Percentiles rank a stretch among this genome's conserved stretches.
These are phyloP conservation scores for Hymenoscyphus fructigenus DNA, from an alignment of 2,329 filamentous ascomycete genomes.

Conservation along the genomic window DNA sequence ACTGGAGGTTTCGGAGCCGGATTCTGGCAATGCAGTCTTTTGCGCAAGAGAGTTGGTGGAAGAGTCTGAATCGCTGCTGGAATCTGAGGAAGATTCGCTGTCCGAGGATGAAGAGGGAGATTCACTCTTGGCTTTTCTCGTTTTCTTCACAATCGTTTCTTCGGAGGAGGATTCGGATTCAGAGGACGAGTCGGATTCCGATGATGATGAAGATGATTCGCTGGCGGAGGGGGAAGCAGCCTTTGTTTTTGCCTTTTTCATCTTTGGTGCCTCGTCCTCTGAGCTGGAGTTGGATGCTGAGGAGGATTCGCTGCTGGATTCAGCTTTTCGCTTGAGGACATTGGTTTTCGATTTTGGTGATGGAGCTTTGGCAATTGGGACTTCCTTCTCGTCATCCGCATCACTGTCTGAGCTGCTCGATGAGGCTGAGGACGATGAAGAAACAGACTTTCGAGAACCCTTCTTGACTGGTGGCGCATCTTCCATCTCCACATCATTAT, in stretches of 20 bases:
- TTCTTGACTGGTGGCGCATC: slow-evolving; percentile 37
- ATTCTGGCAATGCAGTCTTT: slow-evolving; percentile 32
- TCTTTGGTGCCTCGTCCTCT: slow-evolving; percentile 47
- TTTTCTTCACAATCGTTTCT: slow-evolving; percentile 17
- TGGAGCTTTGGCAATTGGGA: slow-evolving; percentile 28
- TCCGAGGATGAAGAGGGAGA: slow-evolving; percentile 24
- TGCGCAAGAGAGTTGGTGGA: slow-evolving; percentile 31
- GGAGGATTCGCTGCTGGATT: slow-evolving; percentile 40
- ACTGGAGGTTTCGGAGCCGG: slow-evolving; percentile 38
- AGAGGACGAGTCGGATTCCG: slow-evolving; percentile 39
- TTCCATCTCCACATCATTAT: slow-evolving; percentile 33
- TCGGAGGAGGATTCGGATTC: slow-evolving; percentile 19
- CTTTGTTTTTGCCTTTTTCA: slow-evolving; percentile 52
- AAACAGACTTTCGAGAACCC: slow-evolving; percentile 33
- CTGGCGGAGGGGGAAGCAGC: slow-evolving; percentile 33
- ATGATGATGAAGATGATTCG: slow-evolving; percentile 36
- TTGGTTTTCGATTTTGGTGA: slow-evolving; percentile 39
- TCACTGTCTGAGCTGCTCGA: slow-evolving; percentile 49
- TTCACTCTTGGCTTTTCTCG: slow-evolving; percentile 13
- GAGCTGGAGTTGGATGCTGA: slow-evolving; percentile 45
- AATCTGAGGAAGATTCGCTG: slow-evolving; percentile 38
- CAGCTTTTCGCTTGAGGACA: slow-evolving; percentile 56
- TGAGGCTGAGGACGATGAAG: slow-evolving; percentile 40
- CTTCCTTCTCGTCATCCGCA: slow-evolving; percentile 49
- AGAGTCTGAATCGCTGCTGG: slow-evolving; percentile 29